Base-by-base conservation (phyloP, 2,329 filamentous ascomycete species). In the Penicillium rolfsii region DNA sequence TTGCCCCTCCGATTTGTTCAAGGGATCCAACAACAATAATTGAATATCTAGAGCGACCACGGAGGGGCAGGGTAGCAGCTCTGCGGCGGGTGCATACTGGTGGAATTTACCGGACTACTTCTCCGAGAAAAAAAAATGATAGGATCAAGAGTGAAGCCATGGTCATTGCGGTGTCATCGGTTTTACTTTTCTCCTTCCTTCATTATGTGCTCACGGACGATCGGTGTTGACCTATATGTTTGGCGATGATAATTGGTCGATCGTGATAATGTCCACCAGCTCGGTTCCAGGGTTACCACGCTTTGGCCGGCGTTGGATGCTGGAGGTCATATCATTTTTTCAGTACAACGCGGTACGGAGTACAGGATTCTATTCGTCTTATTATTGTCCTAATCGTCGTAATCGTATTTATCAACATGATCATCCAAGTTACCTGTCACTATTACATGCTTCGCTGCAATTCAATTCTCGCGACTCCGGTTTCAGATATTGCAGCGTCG, bases 181-280 rank as follows among this genome's bases (percentile, higher is more conserved):
- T 14, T 22, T 36, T 38, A 19, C 22, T 52, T 36, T n/a, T n/a
- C 26, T 50, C n/a, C 46, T 30, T 35, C 46, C n/a, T 35, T 8
- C 28, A 5, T 33, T 50, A 5, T 19, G 35, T 6, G 14, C 26
- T 50, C 28, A 12, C 19, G n/a, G 28, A 50, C 28, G 28, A 57
- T 57, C 55, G 46, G 26, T 24, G 38, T 4, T n/a, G 11, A 36
- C n/a, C 28, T 28, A 30, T 28, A 35, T 11, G 54, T 43, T 28
- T 16, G 6, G 9, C 16, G 26, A 16, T 7, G 38, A 45, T 59
- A 12, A 62, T 62, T 57, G 57, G 60, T 6, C 36, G 33, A 57
- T 52, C 55, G 2, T n/a, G 8, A 19, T 7, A 19, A 22, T 5
- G 41, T 12, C 24, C 35, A 43, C 16, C 11, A 28, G 4, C 4